These are phyloP conservation scores for Penicillium fuscoglaucum DNA, from an alignment of 2,329 filamentous ascomycete genomes.

Conservation along the genomic window DNA sequence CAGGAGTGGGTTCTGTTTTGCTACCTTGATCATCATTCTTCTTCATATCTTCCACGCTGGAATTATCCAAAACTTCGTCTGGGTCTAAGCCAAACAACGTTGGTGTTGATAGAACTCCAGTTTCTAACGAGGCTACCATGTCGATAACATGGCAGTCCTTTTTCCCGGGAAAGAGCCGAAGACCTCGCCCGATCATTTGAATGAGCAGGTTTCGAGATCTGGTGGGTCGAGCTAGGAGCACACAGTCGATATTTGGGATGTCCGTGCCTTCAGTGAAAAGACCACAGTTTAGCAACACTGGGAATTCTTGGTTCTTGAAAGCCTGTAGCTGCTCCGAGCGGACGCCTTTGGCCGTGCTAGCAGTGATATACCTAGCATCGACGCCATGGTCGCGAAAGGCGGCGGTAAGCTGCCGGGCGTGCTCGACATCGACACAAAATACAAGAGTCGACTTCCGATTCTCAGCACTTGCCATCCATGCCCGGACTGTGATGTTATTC, in stretches of 20 bases:
- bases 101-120: constrained; percentile 84
- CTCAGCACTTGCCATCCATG: constrained; percentile 77
- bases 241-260: constrained; percentile 94
- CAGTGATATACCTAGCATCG: constrained; percentile 84
- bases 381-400: constrained; percentile 75
- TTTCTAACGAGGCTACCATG: constrained; percentile 82
- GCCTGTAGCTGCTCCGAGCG: constrained; percentile 70
- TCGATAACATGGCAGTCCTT: constrained; percentile 92
- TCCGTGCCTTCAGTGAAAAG: constrained; percentile 98
- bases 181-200: constrained; percentile 96
- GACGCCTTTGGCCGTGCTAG: constrained; percentile 69
- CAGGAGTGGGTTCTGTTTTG: neutral
- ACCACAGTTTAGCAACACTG: constrained; percentile 89
- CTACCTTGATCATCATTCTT: constrained; percentile 43
- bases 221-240: constrained; percentile 83
- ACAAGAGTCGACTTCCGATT: constrained; percentile 81
- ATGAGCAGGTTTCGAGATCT: constrained; percentile 89
- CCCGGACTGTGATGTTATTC: constrained; percentile 81
- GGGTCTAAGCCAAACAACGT: constrained; percentile 93
- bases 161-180: constrained; percentile 80
- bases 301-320: constrained; percentile 75
- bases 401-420: constrained; percentile 72
- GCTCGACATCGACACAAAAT: constrained; percentile 88
- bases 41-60: constrained; percentile 63
- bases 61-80: constrained; percentile 69